Percentiles rank a stretch among this genome's conserved stretches.
These are phyloP conservation scores for Colletotrichum agaves DNA, from an alignment of 2,329 filamentous ascomycete genomes.

Conservation along the genomic window DNA sequence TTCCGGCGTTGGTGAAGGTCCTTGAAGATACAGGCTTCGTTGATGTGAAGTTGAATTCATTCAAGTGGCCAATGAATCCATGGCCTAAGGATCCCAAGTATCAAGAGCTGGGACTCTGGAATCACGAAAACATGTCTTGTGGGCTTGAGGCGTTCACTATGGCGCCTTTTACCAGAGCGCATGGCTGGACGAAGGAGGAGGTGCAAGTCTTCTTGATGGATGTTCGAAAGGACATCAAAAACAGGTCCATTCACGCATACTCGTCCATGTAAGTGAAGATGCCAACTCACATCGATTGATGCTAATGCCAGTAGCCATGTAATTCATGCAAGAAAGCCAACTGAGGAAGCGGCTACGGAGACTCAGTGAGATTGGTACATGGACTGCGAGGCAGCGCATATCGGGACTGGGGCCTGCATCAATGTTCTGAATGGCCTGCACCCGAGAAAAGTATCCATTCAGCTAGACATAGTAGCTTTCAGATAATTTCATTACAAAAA, in stretches of 20 bases:
- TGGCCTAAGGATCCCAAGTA: conserved; percentile 46
- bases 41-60: conserved; percentile 42
- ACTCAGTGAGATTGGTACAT: no score
- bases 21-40: conserved; percentile 46
- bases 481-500: no score
- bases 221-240: conserved; percentile 44
- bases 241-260: conserved; percentile 46
- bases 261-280: conserved; percentile 42
- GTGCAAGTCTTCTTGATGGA: conserved; percentile 45
- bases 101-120: conserved; percentile 46
- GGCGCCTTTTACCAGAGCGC: conserved; percentile 45
- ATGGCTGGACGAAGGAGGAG: conserved; percentile 46
- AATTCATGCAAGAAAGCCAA: no score
- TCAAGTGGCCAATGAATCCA: conserved; percentile 45
- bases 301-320: no score
- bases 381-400: no score
- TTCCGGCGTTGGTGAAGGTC: conserved; percentile 36
- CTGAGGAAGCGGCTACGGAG: no score
- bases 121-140: conserved; percentile 35
- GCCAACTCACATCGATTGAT: no score
- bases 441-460: no score
- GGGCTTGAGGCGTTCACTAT: conserved; percentile 49
- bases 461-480: no score
- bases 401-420: no score
- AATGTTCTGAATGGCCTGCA: no score